Evolutionary conservation across 345 rosid species (phyloP).

Genomic region (Boechera divaricarpa): DNA sequence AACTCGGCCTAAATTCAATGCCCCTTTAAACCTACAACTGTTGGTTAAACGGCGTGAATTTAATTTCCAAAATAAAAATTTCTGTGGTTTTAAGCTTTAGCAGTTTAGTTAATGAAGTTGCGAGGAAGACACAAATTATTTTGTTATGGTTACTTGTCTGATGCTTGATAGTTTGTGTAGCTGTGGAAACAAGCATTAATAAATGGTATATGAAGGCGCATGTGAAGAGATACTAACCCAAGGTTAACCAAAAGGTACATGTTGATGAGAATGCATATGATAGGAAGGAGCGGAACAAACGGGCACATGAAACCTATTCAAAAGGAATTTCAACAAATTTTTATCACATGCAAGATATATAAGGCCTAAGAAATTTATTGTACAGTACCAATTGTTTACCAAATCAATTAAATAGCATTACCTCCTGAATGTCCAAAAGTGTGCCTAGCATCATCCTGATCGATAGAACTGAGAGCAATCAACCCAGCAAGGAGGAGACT

Average conservation of each 20-base stretch:
- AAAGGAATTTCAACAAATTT: background rate
- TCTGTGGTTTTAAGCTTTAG: too few relatives aligned
- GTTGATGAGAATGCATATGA: constrained; percentile 84
- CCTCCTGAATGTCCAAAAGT: constrained; percentile 95
- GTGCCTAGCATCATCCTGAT: constrained; percentile 91
- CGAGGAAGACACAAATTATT: too few relatives aligned
- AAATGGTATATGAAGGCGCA: background rate
- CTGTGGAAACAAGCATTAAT: background rate
- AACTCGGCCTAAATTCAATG: background rate
- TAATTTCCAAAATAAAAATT: too few relatives aligned
- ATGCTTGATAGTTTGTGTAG: too few relatives aligned
- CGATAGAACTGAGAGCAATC: constrained; percentile 68
- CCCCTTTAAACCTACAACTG: too few relatives aligned
- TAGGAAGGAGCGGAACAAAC: constrained; percentile 92
- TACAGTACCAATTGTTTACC: constrained; percentile 3
- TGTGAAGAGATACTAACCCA: constrained; percentile 62
- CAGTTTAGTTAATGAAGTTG: too few relatives aligned
- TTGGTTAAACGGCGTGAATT: too few relatives aligned
- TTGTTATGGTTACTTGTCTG: too few relatives aligned
- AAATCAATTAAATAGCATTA: constrained; percentile 39
- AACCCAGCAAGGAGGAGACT: constrained; percentile 73
- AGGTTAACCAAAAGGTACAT: constrained; percentile 84
- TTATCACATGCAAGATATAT: background rate
- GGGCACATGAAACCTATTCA: constrained; percentile 88
- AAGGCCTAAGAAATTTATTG: background rate